Evolutionary conservation across 1,139 yeast genomes (phyloP).

Genomic region (Saccharomycopsis phalli): DNA sequence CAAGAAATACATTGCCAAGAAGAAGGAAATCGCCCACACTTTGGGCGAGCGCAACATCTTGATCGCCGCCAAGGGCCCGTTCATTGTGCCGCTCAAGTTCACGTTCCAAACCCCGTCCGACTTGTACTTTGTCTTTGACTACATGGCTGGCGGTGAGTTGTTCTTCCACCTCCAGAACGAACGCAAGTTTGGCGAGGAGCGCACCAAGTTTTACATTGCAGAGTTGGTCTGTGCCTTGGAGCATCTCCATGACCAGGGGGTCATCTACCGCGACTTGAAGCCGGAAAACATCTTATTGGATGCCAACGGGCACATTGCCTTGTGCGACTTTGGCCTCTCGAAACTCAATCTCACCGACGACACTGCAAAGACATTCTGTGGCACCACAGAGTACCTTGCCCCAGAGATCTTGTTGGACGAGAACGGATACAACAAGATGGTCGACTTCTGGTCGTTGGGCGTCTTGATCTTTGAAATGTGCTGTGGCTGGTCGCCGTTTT

Average conservation of each 20-base stretch:
- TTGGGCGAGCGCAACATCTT: conserved; percentile 92
- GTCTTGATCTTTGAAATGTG: conserved; percentile 82
- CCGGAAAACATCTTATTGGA: conserved; percentile 91
- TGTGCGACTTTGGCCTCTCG: conserved; percentile 94
- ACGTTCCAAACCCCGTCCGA: conserved; percentile 93
- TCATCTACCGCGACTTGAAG: conserved; percentile 88
- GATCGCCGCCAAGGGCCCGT: conserved; percentile 77
- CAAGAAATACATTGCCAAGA: conserved; percentile 88
- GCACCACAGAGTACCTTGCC: conserved; percentile 87
- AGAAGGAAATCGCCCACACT: conserved; percentile 95
- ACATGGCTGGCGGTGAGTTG: conserved; percentile 96
- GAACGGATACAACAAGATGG: conserved; percentile 78
- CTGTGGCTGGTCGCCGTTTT: conserved; percentile 99
- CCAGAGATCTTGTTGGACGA: conserved; percentile 79
- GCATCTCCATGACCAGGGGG: conserved; percentile 85
- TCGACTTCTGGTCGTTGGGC: conserved; percentile 80
- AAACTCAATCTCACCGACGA: conserved; percentile 88
- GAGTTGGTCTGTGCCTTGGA: conserved; percentile 87
- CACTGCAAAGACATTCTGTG: conserved; percentile 94
- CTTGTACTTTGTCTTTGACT: conserved; percentile 87
- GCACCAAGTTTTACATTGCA: conserved; percentile 94
- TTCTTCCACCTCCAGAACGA: conserved; percentile 97
- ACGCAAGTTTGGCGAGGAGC: conserved; percentile 82
- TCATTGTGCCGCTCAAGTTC: conserved; percentile 89
- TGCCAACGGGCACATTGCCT: conserved; percentile 93